Evolutionary conservation across 2,329 filamentous ascomycete genomes (phyloP), one percentile per base, ranked within the genome.

Genomic region (Neofusicoccum umdonicola): DNA sequence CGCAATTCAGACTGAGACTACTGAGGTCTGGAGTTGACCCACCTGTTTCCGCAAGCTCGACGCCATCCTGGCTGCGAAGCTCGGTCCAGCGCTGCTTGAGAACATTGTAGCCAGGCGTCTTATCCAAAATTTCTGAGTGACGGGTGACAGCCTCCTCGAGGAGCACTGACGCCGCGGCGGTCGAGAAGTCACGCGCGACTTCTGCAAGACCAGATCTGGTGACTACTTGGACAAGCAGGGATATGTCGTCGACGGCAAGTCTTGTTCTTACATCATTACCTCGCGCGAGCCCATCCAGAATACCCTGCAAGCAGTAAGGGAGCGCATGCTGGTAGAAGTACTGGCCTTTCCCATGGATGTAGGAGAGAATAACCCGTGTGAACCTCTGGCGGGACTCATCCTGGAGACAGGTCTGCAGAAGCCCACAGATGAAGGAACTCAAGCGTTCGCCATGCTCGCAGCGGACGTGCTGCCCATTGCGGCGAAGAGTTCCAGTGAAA

Each of bases 361-460:
- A 79, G 3, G 71, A 67, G 11, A 82, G 66, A 2, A 80, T 69
- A 0, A 69, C 68, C 42, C 71, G 66, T 5, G 79, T 65, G 0
- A 79, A 64, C 9, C 58, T 42, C 12, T 66, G 67, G 39, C 67
- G 68, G 22, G 66, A 65, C 6, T 66, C 48, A 1, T 64, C 48
- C 8, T 60, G 64, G 9, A 57, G 42, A 17, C 66, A 64, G 13
- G 58, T 61, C 6, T 68, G 47, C 8, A 80, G 62, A 9, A 81
- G 71, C 11, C 65, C 67, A 11, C 70, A 64, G 11, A 82, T 66
- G 52, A 80, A 78, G 34, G 65, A 62, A 9, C 75, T 71, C 4
- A 83, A 69, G 8, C 69, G 70, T 4, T 75, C 71, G 15, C 81
- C 81, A 66, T 83, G 81, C 11, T 69, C 67, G 62, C 80, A 82